Base-by-base conservation (phyloP, 176 grass and related monocot genomes). In the Musa itinerans region DNA sequence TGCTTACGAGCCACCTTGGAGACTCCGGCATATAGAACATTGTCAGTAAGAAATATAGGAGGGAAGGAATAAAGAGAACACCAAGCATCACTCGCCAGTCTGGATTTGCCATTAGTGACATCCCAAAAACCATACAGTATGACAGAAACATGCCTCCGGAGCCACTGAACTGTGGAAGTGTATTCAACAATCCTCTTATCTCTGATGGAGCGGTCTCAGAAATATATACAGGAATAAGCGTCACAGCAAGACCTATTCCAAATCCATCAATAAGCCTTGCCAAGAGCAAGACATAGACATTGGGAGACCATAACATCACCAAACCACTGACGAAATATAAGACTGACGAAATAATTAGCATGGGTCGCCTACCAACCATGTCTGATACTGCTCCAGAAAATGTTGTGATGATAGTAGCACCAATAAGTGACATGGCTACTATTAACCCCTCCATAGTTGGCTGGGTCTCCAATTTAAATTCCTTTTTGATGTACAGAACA, bases 1-100 rank as follows among this genome's bases (percentile, higher is more conserved):
- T 96, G 75, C 89, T 92, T 3, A 92, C 93, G 29, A 96, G 89
- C 93, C 93, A 96, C 66, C 93, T 88, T 72, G 93, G 93, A 7
- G 93, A 96, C 80, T 96, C 93, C 7, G 93, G 93, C 76, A 96
- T 71, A 68, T 71, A 96, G 54, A 96, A 96, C 24, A 92, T 34
- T 2, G 89, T 90, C 52, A 96, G 55, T 53, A 76, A 69, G 20
- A 96, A 92, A 82, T 88, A 96, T 17, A 90, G 81, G 16, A 96
- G 52, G 8, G 93, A 96, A 74, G 89, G 93, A 24, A 96, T 71
- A 0, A 78, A 87, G 58, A 96, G 89, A 76, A 92, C 89, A 17
- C 93, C 89, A 16, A 96, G 87, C 93, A 96, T 96, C 82, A 96
- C 75, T 69, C 93, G 90, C 93, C 93, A 96, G n/a, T 83, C 80